Base-by-base conservation (phyloP, 495 filamentous ascomycete species). In the Daldinia grandis region DNA sequence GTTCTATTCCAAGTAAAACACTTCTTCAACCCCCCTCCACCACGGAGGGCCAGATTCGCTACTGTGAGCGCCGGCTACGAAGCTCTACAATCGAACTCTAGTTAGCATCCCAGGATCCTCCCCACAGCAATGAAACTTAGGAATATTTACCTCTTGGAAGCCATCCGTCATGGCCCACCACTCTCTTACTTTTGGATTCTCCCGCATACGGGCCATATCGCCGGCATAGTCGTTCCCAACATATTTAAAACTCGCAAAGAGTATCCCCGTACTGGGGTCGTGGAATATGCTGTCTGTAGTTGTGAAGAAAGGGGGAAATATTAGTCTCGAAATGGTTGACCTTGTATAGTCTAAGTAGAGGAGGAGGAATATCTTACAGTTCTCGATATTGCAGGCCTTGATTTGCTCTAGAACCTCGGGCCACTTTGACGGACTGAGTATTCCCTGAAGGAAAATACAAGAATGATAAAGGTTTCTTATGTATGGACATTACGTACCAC, bases 101-200 rank as follows among this genome's bases (percentile, higher is more conserved):
- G 42, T 44, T 59, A 54, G 58, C 40, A 15, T 2, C 40, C 14
- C 0, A 33, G 10, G 10, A 19, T 30, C 47, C 31, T 37, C 40
- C 35, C 40, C 62, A 28, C 7, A 40, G 21, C 12, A 24, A 19
- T 37, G 1, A 7, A 27, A 44, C 5, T 4, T 6, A 15, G 56
- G 35, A 55, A 28, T 25, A 7, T 53, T 60, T 57, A 76, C 80
- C 78, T 83, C 86, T 79, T 93, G 91, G 81, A 89, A 90, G 15
- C 81, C 80, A 79, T 93, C 91, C 21, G 91, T 93, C 86, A 93
- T 89, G 31, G 81, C 81, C 91, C 91, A 93, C 91, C 91, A 93
- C 76, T 92, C 88, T 44, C 87, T 84, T 19, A 93, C 89, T 67
- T 90, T 91, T 1, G 86, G 84, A 72, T 91, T 90, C 24, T 84